These are phyloP conservation scores for Salix caprea DNA, from an alignment of 345 rosid genomes.

Conservation along the genomic window DNA sequence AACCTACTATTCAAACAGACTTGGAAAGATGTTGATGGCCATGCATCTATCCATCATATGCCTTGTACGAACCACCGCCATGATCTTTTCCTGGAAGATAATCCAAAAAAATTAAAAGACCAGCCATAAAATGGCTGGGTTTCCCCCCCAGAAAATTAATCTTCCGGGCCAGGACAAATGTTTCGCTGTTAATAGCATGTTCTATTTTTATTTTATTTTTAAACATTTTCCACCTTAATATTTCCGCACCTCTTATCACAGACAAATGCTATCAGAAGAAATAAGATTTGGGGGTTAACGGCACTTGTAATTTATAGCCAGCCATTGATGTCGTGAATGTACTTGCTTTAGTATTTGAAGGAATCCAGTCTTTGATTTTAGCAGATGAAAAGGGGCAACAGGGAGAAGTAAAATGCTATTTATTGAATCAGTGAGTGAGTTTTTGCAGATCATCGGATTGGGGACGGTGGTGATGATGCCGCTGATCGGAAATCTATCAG, in stretches of 20 bases:
- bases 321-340: not conserved
- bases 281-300: not conserved
- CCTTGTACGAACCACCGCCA: not conserved
- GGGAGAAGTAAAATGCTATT: not conserved
- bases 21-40: not conserved
- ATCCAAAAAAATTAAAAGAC: too few relatives aligned
- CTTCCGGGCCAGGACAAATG: too few relatives aligned
- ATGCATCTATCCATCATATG: not conserved
- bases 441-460: constrained; percentile 48
- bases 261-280: not conserved
- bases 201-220: too few relatives aligned
- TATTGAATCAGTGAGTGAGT: not conserved
- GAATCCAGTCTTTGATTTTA: too few relatives aligned
- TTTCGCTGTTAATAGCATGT: too few relatives aligned
- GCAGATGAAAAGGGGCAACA: not conserved
- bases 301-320: not conserved
- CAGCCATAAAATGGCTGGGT: too few relatives aligned
- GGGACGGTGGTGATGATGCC: constrained; percentile 62
- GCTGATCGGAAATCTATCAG: constrained; percentile 55
- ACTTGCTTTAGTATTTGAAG: too few relatives aligned
- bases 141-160: too few relatives aligned
- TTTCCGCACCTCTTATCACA: not conserved
- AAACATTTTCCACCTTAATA: too few relatives aligned
- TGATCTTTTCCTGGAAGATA: not conserved
- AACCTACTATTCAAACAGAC: constrained; percentile 21